phyloP scores from a whole-genome alignment of 208 protist genomes.

The Tritrichomonas musculus region DNA sequence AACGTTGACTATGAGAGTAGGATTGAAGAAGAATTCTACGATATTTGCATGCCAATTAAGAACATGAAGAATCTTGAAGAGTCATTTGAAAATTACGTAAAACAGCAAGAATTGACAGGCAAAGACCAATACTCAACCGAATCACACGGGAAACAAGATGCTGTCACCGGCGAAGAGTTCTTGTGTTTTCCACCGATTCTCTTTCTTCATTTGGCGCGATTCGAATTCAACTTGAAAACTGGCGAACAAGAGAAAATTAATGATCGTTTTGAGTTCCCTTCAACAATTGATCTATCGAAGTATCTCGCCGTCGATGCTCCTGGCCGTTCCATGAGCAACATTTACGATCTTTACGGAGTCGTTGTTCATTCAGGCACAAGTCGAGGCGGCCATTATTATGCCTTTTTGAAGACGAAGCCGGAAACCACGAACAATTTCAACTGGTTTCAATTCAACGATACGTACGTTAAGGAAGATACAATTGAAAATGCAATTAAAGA shows the following conservation, averaged over 20 bases:
- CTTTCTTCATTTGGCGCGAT: not conserved
- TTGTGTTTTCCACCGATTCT: not conserved
- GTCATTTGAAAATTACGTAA: not conserved
- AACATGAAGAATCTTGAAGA: not conserved
- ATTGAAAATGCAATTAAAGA: not conserved
- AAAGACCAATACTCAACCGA: not conserved
- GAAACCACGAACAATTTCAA: not conserved
- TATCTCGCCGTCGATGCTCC: conserved; percentile 36
- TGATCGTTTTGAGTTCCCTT: not conserved
- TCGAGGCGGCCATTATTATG: conserved; percentile 16
- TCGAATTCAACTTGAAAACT: conserved; percentile 20
- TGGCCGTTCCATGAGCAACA: not conserved
- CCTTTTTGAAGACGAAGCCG: not conserved
- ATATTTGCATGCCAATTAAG: not conserved
- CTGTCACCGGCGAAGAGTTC: not conserved
- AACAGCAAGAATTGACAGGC: not conserved
- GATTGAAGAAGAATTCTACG: not conserved
- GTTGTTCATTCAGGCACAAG: not conserved
- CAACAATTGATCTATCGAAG: not conserved
- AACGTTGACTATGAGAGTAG: not conserved
- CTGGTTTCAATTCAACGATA: conserved; percentile 2
- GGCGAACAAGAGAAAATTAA: not conserved
- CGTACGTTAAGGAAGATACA: not conserved
- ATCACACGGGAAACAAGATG: not conserved
- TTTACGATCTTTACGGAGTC: not conserved